phyloP scores from a whole-genome alignment of 768 basidiomycete species.

The Cystofilobasidium macerans region DNA sequence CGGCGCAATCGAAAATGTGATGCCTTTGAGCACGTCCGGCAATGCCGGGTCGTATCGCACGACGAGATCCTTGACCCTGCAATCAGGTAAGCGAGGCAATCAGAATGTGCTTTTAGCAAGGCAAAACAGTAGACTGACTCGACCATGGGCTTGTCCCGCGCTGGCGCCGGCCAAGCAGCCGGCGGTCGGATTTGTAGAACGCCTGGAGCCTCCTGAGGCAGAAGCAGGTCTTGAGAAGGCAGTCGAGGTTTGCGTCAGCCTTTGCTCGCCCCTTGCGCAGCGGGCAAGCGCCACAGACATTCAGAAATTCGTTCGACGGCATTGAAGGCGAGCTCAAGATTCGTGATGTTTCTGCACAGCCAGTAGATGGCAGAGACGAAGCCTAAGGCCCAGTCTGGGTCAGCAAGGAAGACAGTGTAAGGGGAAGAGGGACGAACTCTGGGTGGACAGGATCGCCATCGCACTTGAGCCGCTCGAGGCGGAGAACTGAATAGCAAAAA shows the following conservation, averaged over 20 bases:
- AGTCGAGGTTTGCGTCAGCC: neutral
- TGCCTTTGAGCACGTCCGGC: slow-evolving; percentile 60
- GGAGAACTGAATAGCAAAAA: slow-evolving; percentile 54
- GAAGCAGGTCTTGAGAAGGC: slow-evolving; percentile 43
- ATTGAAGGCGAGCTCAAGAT: slow-evolving; percentile 63
- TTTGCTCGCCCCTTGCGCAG: neutral
- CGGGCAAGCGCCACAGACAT: slow-evolving; percentile 32
- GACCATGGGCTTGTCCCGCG: slow-evolving; percentile 44
- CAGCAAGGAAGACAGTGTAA: neutral
- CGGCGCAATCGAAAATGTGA: slow-evolving; percentile 58
- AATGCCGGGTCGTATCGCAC: slow-evolving; percentile 71
- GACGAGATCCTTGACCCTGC: slow-evolving; percentile 54
- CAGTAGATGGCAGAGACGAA: slow-evolving; percentile 16
- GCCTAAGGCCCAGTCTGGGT: neutral
- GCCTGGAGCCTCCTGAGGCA: slow-evolving; percentile 58
- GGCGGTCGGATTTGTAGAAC: slow-evolving; percentile 53
- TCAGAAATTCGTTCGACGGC: slow-evolving; percentile 63
- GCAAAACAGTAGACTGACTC: neutral
- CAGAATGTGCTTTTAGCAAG: neutral
- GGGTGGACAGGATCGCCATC: slow-evolving; percentile 58
- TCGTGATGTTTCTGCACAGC: slow-evolving; percentile 40
- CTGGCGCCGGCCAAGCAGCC: slow-evolving; percentile 58
- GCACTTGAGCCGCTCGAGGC: slow-evolving; percentile 55
- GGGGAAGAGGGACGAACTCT: neutral
- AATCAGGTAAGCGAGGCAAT: no score